Base-by-base conservation (phyloP, 2,329 filamentous ascomycete species). In the Diaporthe destruens region DNA sequence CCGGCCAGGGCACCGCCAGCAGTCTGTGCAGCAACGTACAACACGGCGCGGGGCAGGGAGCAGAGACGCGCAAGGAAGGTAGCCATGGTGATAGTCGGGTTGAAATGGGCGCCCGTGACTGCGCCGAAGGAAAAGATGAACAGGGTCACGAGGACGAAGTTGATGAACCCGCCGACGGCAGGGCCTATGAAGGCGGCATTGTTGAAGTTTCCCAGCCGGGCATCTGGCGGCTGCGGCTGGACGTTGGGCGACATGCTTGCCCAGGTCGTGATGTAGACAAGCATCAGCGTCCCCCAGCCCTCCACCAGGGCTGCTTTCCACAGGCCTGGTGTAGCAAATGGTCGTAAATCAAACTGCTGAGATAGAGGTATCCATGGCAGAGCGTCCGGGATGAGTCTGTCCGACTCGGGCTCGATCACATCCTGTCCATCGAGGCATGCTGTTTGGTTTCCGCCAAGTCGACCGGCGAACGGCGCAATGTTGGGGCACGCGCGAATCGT, bases 231-330 rank as follows among this genome's bases (percentile, higher is more conserved):
- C 7, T 54, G 23, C 16, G 51, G 51, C 14, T 16, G 51, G 51
- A 29, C 51, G 51, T 29, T 32, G 51, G 51, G 51, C 14, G 51
- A 54, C 51, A 54, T 54, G 6, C 20, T 54, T 54, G 51, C 51
- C 51, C 51, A 54, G 25, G 29, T 54, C 12, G 51, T 54, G 23
- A 54, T 54, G 25, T 54, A 54, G 16, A 54, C 51, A 54, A 54
- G 20, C 51, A 54, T 54, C 51, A 54, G 16, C 23, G 25, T 29
- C 6, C 51, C 51, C 51, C 51, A 54, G 14, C 51, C 23, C n/a
- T 54, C 51, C 11, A 54, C 29, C 8, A 54, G 16, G 5, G 51
- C 51, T 29, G 51, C 51, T 12, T 18, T 29, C 23, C 51, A 54
- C 11, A 54, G 51, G 14, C 51, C 51, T 1, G 51, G 51, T 29